Conservation (phyloP, 176 grass and related monocot genomes). For the Typha latifolia region DNA sequence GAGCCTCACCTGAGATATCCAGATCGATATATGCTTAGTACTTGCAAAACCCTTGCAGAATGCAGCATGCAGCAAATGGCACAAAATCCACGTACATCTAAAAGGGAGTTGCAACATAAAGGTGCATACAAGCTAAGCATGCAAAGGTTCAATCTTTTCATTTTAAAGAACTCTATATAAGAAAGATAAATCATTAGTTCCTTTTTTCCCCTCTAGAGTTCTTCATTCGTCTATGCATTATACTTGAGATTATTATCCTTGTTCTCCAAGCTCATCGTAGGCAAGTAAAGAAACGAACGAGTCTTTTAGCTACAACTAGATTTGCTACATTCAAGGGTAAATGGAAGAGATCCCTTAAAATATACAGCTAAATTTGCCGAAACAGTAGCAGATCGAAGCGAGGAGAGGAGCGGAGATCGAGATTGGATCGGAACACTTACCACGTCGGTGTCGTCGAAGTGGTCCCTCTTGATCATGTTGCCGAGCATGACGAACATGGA, state of each 20-base stretch:
- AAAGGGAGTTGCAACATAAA: background rate
- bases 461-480: constrained; percentile 76
- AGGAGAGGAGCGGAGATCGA: background rate
- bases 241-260: no score
- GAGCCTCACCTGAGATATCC: constrained; percentile 34
- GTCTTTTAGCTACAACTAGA: no score
- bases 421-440: background rate
- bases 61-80: background rate
- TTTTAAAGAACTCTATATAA: background rate
- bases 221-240: background rate
- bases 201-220: background rate
- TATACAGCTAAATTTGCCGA: background rate
- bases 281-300: no score
- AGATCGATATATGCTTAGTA: constrained; percentile 3
- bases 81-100: background rate
- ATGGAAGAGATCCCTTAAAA: no score
- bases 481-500: constrained; percentile 94
- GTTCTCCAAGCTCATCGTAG: no score
- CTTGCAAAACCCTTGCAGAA: background rate
- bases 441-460: constrained; percentile 49
- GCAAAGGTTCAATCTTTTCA: background rate
- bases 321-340: no score
- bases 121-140: background rate
- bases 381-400: background rate
- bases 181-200: background rate